phyloP scores from a whole-genome alignment of 805 yeast species.

The Cyberlindnera misumaiensis region DNA sequence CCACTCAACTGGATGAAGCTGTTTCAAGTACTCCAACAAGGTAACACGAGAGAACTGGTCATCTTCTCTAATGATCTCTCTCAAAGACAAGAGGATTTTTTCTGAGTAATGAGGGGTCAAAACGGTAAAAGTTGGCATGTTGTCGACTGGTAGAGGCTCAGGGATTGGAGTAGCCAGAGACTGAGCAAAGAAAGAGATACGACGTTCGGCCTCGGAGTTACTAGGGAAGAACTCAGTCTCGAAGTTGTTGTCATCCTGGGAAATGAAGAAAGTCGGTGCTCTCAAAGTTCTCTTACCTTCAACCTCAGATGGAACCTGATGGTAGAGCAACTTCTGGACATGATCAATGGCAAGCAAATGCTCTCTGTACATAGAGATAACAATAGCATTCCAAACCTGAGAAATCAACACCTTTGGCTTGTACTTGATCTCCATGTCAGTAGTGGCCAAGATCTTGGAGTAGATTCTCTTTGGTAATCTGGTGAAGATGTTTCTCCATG shows the following conservation, averaged over 20 bases:
- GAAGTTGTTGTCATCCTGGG: conserved; percentile 90
- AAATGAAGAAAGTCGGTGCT: conserved; percentile 97
- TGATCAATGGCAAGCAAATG: conserved; percentile 97
- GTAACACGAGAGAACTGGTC: conserved; percentile 95
- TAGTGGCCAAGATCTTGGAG: conserved; percentile 94
- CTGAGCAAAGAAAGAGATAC: conserved; percentile 98
- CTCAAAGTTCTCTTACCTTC: conserved; percentile 98
- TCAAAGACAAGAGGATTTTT: conserved; percentile 85
- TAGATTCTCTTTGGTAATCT: conserved; percentile 98
- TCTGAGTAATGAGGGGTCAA: conserved; percentile 95
- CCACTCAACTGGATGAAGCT: conserved; percentile 96
- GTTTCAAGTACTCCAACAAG: conserved; percentile 87
- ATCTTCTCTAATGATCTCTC: conserved; percentile 95
- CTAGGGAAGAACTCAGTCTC: conserved; percentile 96
- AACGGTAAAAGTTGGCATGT: conserved; percentile 99
- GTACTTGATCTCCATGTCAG: conserved; percentile 98
- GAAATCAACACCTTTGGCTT: conserved; percentile 97
- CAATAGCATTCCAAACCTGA: conserved; percentile 98
- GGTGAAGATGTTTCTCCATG: conserved; percentile 98
- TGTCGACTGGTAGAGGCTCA: conserved; percentile 97
- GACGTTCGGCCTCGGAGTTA: conserved; percentile 98
- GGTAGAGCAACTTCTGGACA: conserved; percentile 94
- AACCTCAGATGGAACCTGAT: conserved; percentile 96
- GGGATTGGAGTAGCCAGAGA: conserved; percentile 98
- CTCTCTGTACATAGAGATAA: conserved; percentile 99